Percentiles rank a stretch among this genome's conserved stretches.
These are phyloP conservation scores for Wickerhamiella vanderwaltii DNA, from an alignment of 805 yeast genomes.

Conservation along the genomic window DNA sequence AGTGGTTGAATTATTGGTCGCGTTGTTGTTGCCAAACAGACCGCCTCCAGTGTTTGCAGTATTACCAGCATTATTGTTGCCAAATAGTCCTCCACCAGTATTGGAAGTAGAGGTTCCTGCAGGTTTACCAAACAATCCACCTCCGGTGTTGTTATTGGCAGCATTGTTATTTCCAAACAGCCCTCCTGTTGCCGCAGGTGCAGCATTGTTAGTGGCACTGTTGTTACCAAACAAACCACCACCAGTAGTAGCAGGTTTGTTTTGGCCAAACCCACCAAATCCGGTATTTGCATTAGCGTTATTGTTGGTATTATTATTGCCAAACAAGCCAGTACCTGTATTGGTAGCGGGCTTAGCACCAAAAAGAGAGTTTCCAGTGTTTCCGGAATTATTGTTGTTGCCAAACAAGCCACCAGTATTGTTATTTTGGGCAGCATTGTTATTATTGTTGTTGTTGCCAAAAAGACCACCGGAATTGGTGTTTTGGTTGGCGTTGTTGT, in stretches of 20 bases:
- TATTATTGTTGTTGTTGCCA: slow-evolving; percentile 21
- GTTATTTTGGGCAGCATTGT: slow-evolving; percentile 6
- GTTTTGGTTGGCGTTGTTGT: slow-evolving; percentile 13
- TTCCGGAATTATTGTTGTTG: slow-evolving; percentile 12
- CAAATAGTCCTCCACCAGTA: slow-evolving; percentile 7
- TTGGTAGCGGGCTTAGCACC: too few relatives aligned
- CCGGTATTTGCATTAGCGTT: slow-evolving; percentile 3
- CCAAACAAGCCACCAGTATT: slow-evolving; percentile 18
- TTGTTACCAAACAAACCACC: slow-evolving; percentile 25
- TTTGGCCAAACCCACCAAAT: slow-evolving; percentile 33
- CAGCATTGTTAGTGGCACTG: slow-evolving; percentile 8
- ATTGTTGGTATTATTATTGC: slow-evolving; percentile 11
- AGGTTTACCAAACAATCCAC: slow-evolving; percentile 8
- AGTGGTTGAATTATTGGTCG: slow-evolving; percentile 8
- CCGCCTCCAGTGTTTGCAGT: slow-evolving; percentile 16
- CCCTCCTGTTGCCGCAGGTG: slow-evolving; percentile 20
- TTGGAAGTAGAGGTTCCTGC: slow-evolving; percentile 4
- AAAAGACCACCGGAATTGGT: slow-evolving; percentile 23
- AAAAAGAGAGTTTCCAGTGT: too few relatives aligned
- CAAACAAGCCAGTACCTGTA: slow-evolving; percentile 18
- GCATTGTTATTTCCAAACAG: slow-evolving; percentile 17
- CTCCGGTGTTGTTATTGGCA: not conserved
- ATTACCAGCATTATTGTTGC: slow-evolving; percentile 3
- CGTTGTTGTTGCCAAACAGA: slow-evolving; percentile 13
- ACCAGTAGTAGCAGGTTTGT: slow-evolving; percentile 19